These are phyloP conservation scores for Lichtheimia corymbifera DNA, from an alignment of 371 early-diverging fungal species.

Conservation along the genomic window DNA sequence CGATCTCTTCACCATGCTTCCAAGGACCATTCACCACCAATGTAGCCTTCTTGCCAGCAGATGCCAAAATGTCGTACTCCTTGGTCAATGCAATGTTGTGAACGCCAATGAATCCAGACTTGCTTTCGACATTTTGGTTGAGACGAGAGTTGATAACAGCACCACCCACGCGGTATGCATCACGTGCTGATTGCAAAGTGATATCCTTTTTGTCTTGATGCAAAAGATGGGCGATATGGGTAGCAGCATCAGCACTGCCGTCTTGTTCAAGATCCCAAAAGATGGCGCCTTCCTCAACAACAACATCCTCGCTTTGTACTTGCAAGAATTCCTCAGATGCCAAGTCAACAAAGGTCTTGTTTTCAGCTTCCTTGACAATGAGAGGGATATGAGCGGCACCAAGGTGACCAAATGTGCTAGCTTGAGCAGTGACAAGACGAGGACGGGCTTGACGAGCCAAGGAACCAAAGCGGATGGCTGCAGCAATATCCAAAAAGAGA, in stretches of 20 bases:
- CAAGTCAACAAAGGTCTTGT: constrained; percentile 36
- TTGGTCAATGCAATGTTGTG: constrained; percentile 61
- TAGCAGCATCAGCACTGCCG: constrained; percentile 52
- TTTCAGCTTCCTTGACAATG: constrained; percentile 41
- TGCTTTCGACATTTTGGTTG: constrained; percentile 35
- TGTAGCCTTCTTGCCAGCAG: constrained; percentile 54
- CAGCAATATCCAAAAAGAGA: constrained; percentile 69
- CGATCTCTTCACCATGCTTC: constrained; percentile 68
- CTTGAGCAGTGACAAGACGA: constrained; percentile 50
- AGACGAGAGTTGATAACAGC: constrained; percentile 62
- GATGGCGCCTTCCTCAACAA: constrained; percentile 43
- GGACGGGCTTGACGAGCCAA: constrained; percentile 35
- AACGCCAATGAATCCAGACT: constrained; percentile 66
- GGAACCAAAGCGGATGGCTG: constrained; percentile 65
- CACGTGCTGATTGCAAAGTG: constrained; percentile 46
- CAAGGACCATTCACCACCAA: constrained; percentile 72
- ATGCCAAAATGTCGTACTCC: constrained; percentile 64
- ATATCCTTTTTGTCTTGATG: constrained; percentile 34
- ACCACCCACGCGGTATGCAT: constrained; percentile 61
- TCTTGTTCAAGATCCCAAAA: constrained; percentile 70
- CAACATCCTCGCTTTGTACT: constrained; percentile 10
- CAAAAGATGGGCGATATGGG: constrained; percentile 50
- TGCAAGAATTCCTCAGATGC: constrained; percentile 19
- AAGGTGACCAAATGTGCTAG: constrained; percentile 35
- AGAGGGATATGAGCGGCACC: constrained; percentile 41